phyloP scores from a whole-genome alignment of 23 red algal genomes.

The Gracilaria domingensis region DNA sequence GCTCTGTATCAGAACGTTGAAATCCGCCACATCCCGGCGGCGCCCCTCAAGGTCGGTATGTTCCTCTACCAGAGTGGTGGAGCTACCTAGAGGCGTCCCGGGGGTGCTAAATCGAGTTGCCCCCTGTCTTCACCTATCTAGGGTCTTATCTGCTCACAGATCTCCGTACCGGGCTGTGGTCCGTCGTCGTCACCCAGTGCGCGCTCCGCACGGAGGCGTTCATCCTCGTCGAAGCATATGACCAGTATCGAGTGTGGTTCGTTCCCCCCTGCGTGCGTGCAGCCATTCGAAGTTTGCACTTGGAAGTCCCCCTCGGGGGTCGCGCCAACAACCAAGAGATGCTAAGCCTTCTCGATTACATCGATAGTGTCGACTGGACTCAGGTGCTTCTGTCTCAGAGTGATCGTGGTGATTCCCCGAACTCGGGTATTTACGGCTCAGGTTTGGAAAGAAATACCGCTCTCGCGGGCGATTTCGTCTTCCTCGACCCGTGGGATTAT shows the following conservation, averaged over 20 bases:
- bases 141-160: background rate
- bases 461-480: conserved; percentile 24
- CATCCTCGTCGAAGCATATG: background rate
- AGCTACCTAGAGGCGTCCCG: background rate
- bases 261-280: background rate
- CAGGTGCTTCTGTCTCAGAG: background rate
- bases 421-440: too few relatives aligned
- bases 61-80: conserved; percentile 13
- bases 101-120: conserved; percentile 9
- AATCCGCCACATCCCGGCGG: background rate
- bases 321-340: background rate
- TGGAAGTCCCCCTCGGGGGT: background rate
- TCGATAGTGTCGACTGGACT: background rate
- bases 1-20: conserved; percentile 16
- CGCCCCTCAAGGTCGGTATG: background rate
- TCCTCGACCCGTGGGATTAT: conserved; percentile 15
- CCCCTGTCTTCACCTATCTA: conserved; percentile 5
- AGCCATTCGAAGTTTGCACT: background rate
- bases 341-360: background rate
- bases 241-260: conserved; percentile 4
- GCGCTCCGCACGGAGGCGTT: background rate
- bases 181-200: conserved; percentile 6
- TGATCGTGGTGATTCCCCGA: too few relatives aligned
- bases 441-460: background rate
- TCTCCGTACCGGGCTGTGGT: conserved; percentile 2